Conservation (phyloP, 352 stramenopile genomes). For the Pythium grandisporangium region DNA sequence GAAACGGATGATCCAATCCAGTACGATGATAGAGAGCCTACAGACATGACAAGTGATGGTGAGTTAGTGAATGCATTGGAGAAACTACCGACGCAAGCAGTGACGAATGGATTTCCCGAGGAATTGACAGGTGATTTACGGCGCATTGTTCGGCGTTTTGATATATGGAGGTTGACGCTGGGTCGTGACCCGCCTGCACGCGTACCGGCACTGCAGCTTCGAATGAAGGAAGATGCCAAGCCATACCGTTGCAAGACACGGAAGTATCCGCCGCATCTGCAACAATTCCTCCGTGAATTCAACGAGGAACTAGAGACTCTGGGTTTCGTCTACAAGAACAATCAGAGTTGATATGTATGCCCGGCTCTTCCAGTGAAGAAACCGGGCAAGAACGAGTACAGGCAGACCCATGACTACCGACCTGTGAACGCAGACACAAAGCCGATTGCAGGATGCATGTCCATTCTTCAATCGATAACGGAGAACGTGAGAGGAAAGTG, state of each 20-base stretch:
- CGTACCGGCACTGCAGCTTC: conserved; percentile 11
- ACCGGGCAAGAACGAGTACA: conserved; percentile 4
- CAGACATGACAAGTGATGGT: background rate
- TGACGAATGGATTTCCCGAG: conserved; percentile 1
- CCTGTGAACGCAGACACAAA: conserved; percentile 10
- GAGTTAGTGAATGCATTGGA: background rate
- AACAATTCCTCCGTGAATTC: conserved; percentile 9
- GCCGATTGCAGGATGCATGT: conserved; percentile 16
- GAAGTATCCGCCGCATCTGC: conserved; percentile 9
- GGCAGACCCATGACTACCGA: conserved; percentile 17
- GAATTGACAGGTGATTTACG: background rate
- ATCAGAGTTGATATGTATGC: conserved; percentile 8
- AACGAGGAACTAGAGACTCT: conserved; percentile 11
- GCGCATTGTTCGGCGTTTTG: conserved; percentile 2
- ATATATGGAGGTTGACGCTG: conserved; percentile 7
- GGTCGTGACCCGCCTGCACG: conserved; percentile 10
- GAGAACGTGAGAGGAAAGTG: background rate
- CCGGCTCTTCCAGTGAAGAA: conserved; percentile 12
- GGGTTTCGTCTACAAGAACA: conserved; percentile 19
- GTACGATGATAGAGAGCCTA: background rate
- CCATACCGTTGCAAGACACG: conserved; percentile 15
- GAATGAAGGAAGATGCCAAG: conserved; percentile 7
- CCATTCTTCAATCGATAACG: conserved; percentile 8
- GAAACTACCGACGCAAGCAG: background rate
- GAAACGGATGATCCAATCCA: conserved; percentile 1